Base-by-base conservation (phyloP, 768 basidiomycete genomes). In the Termitomyces sp. region DNA sequence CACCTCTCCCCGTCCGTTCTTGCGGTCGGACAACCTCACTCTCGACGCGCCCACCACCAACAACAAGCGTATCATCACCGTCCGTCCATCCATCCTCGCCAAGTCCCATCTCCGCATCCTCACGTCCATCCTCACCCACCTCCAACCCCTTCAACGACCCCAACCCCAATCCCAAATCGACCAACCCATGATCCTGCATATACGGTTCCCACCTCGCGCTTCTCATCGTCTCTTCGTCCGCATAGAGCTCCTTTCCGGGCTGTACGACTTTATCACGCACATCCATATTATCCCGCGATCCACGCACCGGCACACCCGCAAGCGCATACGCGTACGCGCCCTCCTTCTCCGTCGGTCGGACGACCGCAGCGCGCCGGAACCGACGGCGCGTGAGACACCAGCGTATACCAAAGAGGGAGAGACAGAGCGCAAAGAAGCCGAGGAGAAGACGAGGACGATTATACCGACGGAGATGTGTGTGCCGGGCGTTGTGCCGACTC, bases 361-460 rank as follows among this genome's bases (percentile, higher is more conserved):
- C 25, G 12, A 56, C 40, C 14, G 23, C 52, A n/a, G 8, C 12
- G 31, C 59, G 52, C 42, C 66, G 61, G 59, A 69, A 75, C 57
- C 69, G 65, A 54, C 78, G 72, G 50, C 79, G 72, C 25, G 73
- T 68, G 44, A 82, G 32, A 53, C 80, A 69, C 77, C 81, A 88
- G 35, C 87, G 71, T 41, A 81, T 14, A 0, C 69, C 75, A 61
- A 90, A 90, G 25, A 89, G 69, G 3, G 65, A 61, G 12, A 78
- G 63, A 54, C 83, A 86, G 2, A 86, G 65, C 12, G 62, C 82
- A 53, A 90, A 78, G 70, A 90, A 84, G 0, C 80, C 75, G 0
- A 80, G 57, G 10, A 91, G 72, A 2, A 82, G 34, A 90, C 72
- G 23, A 90, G 75, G 5, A 89, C 81, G 50, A 83, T 78, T 52